Percentiles rank a stretch among this genome's conserved stretches.
Evolutionary conservation across 73 alveolate genomes (phyloP).

Genomic region (Paramecium sexaurelia): DNA sequence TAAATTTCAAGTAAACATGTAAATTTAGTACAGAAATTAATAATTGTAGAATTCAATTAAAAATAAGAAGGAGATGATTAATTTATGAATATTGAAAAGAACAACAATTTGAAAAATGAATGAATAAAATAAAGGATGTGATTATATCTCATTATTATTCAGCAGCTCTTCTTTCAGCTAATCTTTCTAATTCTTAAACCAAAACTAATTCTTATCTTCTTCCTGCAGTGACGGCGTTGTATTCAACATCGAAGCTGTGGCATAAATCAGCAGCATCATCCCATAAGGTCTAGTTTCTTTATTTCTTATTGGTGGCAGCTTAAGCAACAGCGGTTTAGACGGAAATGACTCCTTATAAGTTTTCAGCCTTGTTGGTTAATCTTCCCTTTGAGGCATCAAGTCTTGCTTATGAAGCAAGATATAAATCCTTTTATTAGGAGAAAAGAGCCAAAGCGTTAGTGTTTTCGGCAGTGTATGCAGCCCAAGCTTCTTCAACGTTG

Average conservation of each 20-base stretch:
- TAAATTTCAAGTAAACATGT: no score
- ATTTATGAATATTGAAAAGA: not conserved
- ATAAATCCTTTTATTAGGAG: conserved; percentile 33
- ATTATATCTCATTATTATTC: conserved; percentile 45
- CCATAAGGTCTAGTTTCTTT: conserved; percentile 43
- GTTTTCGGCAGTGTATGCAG: conserved; percentile 25
- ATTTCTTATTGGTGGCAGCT: conserved; percentile 51
- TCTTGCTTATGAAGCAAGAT: not conserved
- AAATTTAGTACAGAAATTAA: no score
- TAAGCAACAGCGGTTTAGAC: conserved; percentile 57
- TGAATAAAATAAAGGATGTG: not conserved
- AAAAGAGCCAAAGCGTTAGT: not conserved
- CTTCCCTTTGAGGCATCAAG: not conserved
- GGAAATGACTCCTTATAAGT: conserved; percentile 28
- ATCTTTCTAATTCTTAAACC: conserved; percentile 55
- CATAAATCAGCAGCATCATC: conserved; percentile 53
- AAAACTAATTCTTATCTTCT: conserved; percentile 54
- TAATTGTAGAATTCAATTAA: no score
- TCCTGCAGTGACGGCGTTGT: conserved; percentile 15
- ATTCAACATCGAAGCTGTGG: conserved; percentile 58
- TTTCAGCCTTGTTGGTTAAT: not conserved
- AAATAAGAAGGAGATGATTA: no score
- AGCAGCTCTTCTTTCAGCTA: conserved; percentile 64
- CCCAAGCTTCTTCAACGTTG: conserved; percentile 55
- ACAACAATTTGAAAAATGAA: not conserved